These are phyloP conservation scores for Thelonectria olida DNA, from an alignment of 2,329 filamentous ascomycete species.

Conservation along the genomic window DNA sequence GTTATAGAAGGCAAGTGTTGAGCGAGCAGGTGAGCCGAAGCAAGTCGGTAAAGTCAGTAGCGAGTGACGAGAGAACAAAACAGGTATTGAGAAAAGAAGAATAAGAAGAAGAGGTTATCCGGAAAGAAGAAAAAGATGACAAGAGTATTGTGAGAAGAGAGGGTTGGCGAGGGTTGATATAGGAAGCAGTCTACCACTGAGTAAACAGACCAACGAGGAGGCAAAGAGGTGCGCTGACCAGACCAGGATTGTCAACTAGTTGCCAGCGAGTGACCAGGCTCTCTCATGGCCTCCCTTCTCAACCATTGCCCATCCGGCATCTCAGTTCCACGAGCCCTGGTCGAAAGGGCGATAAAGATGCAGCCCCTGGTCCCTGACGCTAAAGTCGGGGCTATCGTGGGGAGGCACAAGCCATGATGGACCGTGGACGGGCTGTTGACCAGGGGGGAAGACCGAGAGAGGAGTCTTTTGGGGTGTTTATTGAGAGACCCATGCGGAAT, in stretches of 20 bases:
- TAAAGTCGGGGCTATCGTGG: neutral
- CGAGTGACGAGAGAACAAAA: neutral
- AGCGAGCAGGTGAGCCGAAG: neutral
- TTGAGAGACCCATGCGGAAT: too few relatives aligned
- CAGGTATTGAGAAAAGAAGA: neutral
- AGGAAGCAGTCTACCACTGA: neutral
- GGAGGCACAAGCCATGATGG: neutral
- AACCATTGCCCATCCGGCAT: too few relatives aligned
- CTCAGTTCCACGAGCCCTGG: neutral
- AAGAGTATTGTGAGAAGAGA: neutral
- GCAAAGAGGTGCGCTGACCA: neutral
- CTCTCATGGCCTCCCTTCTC: too few relatives aligned
- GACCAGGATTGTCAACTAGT: neutral
- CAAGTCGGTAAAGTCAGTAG: neutral
- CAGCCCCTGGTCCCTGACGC: neutral
- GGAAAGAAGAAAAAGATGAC: constrained; percentile 2
- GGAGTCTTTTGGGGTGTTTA: too few relatives aligned
- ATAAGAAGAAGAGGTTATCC: neutral
- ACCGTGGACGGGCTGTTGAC: neutral
- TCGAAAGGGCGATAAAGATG: neutral
- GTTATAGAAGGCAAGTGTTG: neutral
- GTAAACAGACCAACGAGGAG: constrained; percentile 7
- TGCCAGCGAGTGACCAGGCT: too few relatives aligned
- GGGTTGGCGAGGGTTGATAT: constrained; percentile 9
- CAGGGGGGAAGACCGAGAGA: neutral